phyloP scores from a whole-genome alignment of 306 rosid species.

The Purshia tridentata region DNA sequence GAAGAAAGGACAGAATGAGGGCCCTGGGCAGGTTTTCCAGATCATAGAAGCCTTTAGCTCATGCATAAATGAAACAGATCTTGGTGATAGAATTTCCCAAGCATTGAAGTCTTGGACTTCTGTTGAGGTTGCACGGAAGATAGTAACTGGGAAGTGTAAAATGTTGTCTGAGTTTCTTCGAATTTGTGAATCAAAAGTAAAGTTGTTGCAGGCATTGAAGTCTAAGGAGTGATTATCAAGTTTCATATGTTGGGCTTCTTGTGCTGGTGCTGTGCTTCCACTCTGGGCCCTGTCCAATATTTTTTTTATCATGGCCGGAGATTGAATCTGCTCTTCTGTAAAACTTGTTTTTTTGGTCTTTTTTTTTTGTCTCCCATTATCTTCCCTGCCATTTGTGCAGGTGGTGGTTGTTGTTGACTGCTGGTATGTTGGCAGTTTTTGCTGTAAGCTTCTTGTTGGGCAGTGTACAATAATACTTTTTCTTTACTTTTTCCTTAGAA shows the following conservation, averaged over 20 bases:
- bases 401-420: constrained; percentile 1
- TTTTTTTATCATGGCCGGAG: neutral
- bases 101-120: constrained; percentile 75
- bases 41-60: constrained; percentile 47
- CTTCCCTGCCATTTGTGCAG: neutral
- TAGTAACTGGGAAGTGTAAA: constrained; percentile 58
- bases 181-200: constrained; percentile 66
- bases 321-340: neutral
- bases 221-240: constrained; percentile 35
- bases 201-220: constrained; percentile 52
- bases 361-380: neutral
- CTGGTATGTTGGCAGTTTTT: constrained; percentile 9
- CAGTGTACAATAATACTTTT: constrained; percentile 3
- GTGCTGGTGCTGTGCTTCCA: constrained; percentile 14
- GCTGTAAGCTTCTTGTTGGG: neutral
- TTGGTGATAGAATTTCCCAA: constrained; percentile 58
- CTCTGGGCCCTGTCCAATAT: neutral
- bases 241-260: neutral
- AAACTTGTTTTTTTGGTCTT: neutral
- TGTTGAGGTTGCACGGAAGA: constrained; percentile 70
- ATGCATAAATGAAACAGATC: constrained; percentile 41
- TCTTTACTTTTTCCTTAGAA: neutral
- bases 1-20: constrained; percentile 48
- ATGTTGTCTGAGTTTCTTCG: constrained; percentile 51
- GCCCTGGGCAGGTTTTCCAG: constrained; percentile 68